These are phyloP conservation scores for Apocynum venetum DNA, from an alignment of 257 asterid genomes.

Conservation along the genomic window DNA sequence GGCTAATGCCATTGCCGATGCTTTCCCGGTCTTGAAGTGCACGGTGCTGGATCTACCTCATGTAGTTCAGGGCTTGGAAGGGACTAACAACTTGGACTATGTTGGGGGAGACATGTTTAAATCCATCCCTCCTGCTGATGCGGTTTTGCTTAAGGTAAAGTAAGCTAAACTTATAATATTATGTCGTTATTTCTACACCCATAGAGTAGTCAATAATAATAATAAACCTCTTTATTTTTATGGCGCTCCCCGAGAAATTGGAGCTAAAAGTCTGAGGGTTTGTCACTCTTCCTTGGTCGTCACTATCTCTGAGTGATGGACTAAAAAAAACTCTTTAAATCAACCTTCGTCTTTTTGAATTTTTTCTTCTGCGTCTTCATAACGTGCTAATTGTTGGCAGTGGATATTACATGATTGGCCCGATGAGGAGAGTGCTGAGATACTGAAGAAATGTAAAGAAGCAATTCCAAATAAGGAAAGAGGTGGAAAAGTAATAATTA, in stretches of 20 bases:
- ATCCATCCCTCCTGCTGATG: conserved; percentile 18
- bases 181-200: no score
- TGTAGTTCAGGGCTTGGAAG: conserved; percentile 11
- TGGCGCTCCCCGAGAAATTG: neutral
- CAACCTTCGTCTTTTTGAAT: no score
- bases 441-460: conserved; percentile 39
- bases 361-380: no score
- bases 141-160: conserved; percentile 18
- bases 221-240: neutral
- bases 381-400: conserved; percentile 9
- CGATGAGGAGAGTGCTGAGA: conserved; percentile 21
- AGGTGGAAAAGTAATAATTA: conserved; percentile 31
- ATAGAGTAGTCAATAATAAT: no score
- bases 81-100: conserved; percentile 8
- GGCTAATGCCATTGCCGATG: conserved; percentile 16
- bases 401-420: conserved; percentile 32
- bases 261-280: no score
- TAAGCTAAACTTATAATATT: neutral
- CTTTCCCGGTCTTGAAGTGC: conserved; percentile 17
- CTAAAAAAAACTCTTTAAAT: no score
- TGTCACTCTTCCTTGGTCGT: no score
- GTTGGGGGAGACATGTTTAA: conserved; percentile 27
- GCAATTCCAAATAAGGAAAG: conserved; percentile 19
- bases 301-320: no score
- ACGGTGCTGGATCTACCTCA: conserved; percentile 25